Conservation (phyloP, 371 early-diverging fungal species). For the Rhizopus stolonifer region DNA sequence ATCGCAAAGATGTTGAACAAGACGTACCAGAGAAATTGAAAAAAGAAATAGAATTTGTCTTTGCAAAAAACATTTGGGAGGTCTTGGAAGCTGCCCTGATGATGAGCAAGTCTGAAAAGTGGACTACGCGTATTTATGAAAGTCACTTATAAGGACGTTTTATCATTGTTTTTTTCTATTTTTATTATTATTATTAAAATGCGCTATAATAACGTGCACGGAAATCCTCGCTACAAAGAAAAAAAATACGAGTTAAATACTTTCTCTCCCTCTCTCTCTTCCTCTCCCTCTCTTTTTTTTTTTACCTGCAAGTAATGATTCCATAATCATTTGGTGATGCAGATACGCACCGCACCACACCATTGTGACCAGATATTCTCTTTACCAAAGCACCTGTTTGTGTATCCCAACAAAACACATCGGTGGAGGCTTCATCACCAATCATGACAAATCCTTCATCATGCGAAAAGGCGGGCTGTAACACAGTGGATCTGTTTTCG, state of each 20-base stretch:
- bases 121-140: constrained; percentile 30
- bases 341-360: constrained; percentile 44
- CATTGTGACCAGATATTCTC: constrained; percentile 48
- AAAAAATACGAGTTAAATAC: background rate
- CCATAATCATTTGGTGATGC: constrained; percentile 50
- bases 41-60: constrained; percentile 72
- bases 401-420: constrained; percentile 68
- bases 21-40: constrained; percentile 71
- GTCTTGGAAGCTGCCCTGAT: constrained; percentile 65
- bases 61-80: constrained; percentile 68
- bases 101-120: constrained; percentile 22
- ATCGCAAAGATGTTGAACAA: constrained; percentile 58
- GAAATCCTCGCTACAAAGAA: constrained; percentile 42
- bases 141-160: constrained; percentile 24
- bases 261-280: background rate
- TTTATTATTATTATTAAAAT: background rate
- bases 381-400: constrained; percentile 56
- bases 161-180: background rate
- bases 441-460: constrained; percentile 81
- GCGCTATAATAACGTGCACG: constrained; percentile 48
- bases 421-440: constrained; percentile 69
- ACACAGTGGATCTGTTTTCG: constrained; percentile 41
- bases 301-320: constrained; percentile 52
- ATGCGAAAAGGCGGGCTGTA: constrained; percentile 64
- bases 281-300: background rate